Evolutionary conservation across 2,329 filamentous ascomycete genomes (phyloP), one percentile per base, ranked within the genome.

Genomic region (Botryotinia globosa): DNA sequence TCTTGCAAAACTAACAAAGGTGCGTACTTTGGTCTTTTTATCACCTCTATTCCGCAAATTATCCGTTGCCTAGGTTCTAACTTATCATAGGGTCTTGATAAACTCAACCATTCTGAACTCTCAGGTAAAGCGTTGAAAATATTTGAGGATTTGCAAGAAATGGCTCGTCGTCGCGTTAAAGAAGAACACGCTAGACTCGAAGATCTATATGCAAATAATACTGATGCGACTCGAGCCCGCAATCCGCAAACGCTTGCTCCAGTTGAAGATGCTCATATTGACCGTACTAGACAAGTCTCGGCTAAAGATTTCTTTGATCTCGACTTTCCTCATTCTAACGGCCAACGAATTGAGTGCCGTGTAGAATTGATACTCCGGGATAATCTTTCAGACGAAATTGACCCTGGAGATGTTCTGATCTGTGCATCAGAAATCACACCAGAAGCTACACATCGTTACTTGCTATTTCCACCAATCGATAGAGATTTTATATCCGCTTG

Each of bases 261-360:
- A 1, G 85, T 94, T 51, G 88, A 90, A 48, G 88, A 88, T 71
- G 88, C 96, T 16, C 85, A 84, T 61, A 90, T 98, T 72, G 91
- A 97, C 79, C 86, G 88, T n/a, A 87, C 84, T 56, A 90, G 94
- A 72, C 93, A 94, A 79, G 97, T 99, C 59, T 91, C 89, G 75
- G 94, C 95, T 63, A 91, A 97, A 78, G 96, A 99, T 81, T 90
- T 92, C 77, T 99, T 99, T 81, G 91, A 92, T 73, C 86, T 99
- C 77, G 91, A 94, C 74, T 83, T 99, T 22, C 87, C 88, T 68
- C 96, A 99, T 81, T 97, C 95, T 1, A 97, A 89, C 78, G 94
- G 95, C 2, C 95, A 98, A 80, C 87, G 94, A 74, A 87, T 99
- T 62, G 93, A 94, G 78, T 98, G 96, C 80, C 92, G 92, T 77